Base-by-base conservation (phyloP, 177 flowering plant genomes). In the Vitis hybrid region DNA sequence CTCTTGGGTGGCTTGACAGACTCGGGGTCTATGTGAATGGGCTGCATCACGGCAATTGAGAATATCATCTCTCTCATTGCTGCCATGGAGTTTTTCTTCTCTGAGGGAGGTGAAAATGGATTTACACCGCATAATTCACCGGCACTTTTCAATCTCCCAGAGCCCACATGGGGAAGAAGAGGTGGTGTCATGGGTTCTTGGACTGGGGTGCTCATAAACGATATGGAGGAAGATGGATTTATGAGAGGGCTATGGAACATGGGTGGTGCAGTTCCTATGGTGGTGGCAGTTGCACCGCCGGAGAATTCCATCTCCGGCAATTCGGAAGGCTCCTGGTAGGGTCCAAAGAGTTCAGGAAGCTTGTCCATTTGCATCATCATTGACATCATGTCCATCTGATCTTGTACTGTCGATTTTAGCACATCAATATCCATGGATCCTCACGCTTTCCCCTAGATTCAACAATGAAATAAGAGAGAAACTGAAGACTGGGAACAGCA, bases 11-110 rank as follows among this genome's bases (percentile, higher is more conserved):
- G 84, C 76, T 79, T 83, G 10, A 87, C 71, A 0, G 83, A 39
- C 20, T 78, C 85, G 10, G 90, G 88, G 72, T 87, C 90, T 1
- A 87, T 80, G 10, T 85, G 82, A 5, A 85, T 66, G 10, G 90
- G 90, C 73, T 87, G 90, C 88, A 87, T 85, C 59, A 80, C 84
- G 1, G 88, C 90, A 2, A 87, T 79, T 10, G 81, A 53, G 73
- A 83, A 87, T 1, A 87, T 85, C 85, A 87, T 83, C 77, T 87
- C 90, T 18, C 85, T 77, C 88, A 85, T 87, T 10, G 84, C 80
- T 1, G 78, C 86, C 79, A 79, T 71, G 15, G 85, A 76, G 74
- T 62, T 79, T 16, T 66, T 63, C 66, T 74, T 76, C 54, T 77
- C 78, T 6, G 51, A 3, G 6, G 69, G 48, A 16, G 74, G 11